A percentile compares a stretch with the other conserved stretches of the same genome.
Evolutionary conservation across 1,139 yeast species (phyloP).

Genomic region (Scheffersomyces cryptocercus): DNA sequence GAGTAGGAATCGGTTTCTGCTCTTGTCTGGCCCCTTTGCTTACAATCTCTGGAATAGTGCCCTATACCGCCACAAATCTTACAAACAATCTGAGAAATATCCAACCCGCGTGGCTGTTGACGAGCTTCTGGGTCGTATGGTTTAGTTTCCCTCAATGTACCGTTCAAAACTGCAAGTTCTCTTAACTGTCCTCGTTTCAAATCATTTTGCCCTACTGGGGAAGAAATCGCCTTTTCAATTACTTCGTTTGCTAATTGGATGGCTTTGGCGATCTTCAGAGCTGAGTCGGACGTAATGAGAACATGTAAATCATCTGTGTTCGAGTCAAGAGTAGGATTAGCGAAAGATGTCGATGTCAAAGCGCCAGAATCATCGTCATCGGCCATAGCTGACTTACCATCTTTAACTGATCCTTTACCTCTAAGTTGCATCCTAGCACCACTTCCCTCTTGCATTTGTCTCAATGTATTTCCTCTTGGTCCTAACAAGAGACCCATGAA

Average conservation of each 20-base stretch:
- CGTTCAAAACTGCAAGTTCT: constrained; percentile 90
- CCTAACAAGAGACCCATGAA: constrained; percentile 90
- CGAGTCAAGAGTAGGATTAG: constrained; percentile 26
- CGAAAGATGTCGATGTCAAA: constrained; percentile 18
- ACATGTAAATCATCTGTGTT: constrained; percentile 81
- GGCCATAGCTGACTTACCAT: constrained; percentile 64
- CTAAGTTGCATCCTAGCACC: constrained; percentile 87
- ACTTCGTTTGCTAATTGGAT: constrained; percentile 73
- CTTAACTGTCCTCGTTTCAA: constrained; percentile 87
- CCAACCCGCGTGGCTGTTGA: constrained; percentile 43
- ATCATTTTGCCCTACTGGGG: constrained; percentile 94
- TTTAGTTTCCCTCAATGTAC: constrained; percentile 84
- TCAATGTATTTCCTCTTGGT: constrained; percentile 91
- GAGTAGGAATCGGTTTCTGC: constrained; percentile 1
- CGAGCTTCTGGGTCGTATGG: constrained; percentile 62
- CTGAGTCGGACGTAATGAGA: constrained; percentile 80
- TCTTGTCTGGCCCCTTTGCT: constrained; percentile 16
- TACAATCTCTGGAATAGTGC: constrained; percentile 88
- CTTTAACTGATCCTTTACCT: constrained; percentile 94
- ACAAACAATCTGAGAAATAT: constrained; percentile 66
- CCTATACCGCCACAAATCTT: constrained; percentile 79
- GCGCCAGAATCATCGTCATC: constrained; percentile 18
- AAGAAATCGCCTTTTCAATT: constrained; percentile 77
- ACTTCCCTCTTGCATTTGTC: constrained; percentile 76
- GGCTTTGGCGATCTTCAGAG: constrained; percentile 75